Conservation (phyloP, 2,329 filamentous ascomycete species). For the Nemania sp. region DNA sequence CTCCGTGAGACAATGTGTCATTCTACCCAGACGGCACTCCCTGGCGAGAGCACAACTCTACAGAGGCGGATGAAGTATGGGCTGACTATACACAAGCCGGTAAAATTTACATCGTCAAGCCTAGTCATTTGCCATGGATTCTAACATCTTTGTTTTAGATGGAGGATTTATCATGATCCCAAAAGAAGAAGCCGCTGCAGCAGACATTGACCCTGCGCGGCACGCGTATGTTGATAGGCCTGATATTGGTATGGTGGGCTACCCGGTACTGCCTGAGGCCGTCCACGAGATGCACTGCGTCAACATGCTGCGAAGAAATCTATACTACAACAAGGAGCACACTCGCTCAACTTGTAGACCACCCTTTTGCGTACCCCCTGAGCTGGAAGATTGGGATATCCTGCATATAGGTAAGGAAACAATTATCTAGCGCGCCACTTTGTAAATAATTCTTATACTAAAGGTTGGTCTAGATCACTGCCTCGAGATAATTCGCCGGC, state of each 20-base stretch:
- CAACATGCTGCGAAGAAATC: constrained; percentile 16
- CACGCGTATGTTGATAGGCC: constrained; percentile 19
- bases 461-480: constrained; percentile 10
- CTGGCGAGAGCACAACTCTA: constrained; percentile 17
- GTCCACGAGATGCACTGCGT: constrained; percentile 22
- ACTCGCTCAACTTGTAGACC: background rate
- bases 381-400: constrained; percentile 16
- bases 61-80: constrained; percentile 15
- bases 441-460: background rate
- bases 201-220: constrained; percentile 11
- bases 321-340: constrained; percentile 21
- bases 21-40: constrained; percentile 21
- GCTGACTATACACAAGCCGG: constrained; percentile 15
- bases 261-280: constrained; percentile 20
- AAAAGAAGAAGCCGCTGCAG: constrained; percentile 19
- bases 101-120: background rate
- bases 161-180: constrained; percentile 18
- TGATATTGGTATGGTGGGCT: constrained; percentile 21
- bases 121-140: background rate
- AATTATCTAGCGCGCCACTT: background rate
- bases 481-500: constrained; percentile 11
- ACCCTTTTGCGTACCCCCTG: constrained; percentile 7
- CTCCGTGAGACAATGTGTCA: background rate
- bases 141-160: background rate
- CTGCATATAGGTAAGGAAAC: constrained; percentile 8